A percentile compares a stretch with the other conserved stretches of the same genome.
These are phyloP conservation scores for Coccomyxa subellipsoidea DNA, from an alignment of 163 green algal genomes.

Conservation along the genomic window DNA sequence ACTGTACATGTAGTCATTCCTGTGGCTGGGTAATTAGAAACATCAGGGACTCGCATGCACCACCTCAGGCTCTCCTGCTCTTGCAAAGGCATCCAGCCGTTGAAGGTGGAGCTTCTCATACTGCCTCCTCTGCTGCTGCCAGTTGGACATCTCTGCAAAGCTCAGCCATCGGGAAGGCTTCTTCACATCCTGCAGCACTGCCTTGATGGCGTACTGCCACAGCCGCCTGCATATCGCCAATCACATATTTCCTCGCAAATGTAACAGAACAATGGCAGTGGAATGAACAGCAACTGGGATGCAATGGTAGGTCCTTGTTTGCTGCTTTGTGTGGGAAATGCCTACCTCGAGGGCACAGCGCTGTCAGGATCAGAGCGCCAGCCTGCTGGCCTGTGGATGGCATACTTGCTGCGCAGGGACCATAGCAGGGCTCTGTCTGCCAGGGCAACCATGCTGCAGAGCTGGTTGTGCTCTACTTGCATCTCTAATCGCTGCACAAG, in stretches of 20 bases:
- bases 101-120: conserved; percentile 27
- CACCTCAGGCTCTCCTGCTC: neutral
- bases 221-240: conserved; percentile 38
- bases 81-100: conserved; percentile 11
- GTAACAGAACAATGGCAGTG: too few relatives aligned
- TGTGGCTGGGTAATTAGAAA: too few relatives aligned
- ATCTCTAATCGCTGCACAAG: conserved; percentile 1
- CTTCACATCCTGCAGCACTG: conserved; percentile 54
- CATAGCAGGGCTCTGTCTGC: conserved; percentile 14
- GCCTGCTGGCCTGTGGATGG: conserved; percentile 32
- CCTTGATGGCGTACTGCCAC: conserved; percentile 71
- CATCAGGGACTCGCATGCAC: too few relatives aligned
- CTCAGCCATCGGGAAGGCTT: neutral
- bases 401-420: conserved; percentile 42
- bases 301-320: too few relatives aligned
- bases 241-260: too few relatives aligned
- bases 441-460: conserved; percentile 2
- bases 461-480: conserved; percentile 18
- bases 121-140: conserved; percentile 6
- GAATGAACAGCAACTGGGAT: too few relatives aligned
- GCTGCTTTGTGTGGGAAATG: neutral
- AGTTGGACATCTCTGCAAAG: neutral
- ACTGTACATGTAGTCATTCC: too few relatives aligned
- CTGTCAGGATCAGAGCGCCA: conserved; percentile 15
- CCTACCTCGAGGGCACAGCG: neutral